Evolutionary conservation across 2,329 filamentous ascomycete genomes (phyloP), one percentile per base, ranked within the genome.

Genomic region (Sclerotinia trifoliorum): DNA sequence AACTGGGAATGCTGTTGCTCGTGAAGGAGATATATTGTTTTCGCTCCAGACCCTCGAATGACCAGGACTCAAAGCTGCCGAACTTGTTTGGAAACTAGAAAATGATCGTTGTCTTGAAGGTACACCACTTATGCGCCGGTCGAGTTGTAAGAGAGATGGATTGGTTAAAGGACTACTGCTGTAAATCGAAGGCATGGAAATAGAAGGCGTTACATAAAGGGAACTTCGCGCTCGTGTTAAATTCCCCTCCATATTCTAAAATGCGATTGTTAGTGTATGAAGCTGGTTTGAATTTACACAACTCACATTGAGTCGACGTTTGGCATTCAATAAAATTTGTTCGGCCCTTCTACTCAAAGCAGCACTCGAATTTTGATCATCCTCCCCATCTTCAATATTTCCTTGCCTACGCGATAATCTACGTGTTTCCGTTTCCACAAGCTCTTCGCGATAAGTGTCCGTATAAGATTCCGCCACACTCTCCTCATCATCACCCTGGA

Each of bases 221-320:
- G 90, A 89, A 71, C 86, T 88, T 74, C 92, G 87, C 42, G 93
- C 94, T 70, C 92, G 89, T 68, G 85, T 89, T 26, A 97, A 83
- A 74, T 97, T 97, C 49, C 90, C 93, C 80, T 97, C 94, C 93
- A 97, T 97, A 44, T 92, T 91, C 93, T 96, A 78, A 29, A 68
- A 52, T 42, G 39, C 13, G 8, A 48, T 44, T n/a, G 67, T 75
- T 61, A 76, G 71, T 54, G 42, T 5, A 19, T 61, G 44, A 35
- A 35, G 5, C 21, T 32, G 24, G 19, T 19, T 39, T 39, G 46
- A 58, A 19, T 24, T 11, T 19, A 24, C 11, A 6, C 10, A 49
- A 80, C 91, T 78, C 83, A 96, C 93, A 77, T 92, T 95, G 70
- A 98, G 83, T 74, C 93, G 86, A 78, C 88, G 90, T 81, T 97